Evolutionary conservation across 2,329 filamentous ascomycete genomes (phyloP), one percentile per base, ranked within the genome.

Genomic region (Samsoniella hepiali): DNA sequence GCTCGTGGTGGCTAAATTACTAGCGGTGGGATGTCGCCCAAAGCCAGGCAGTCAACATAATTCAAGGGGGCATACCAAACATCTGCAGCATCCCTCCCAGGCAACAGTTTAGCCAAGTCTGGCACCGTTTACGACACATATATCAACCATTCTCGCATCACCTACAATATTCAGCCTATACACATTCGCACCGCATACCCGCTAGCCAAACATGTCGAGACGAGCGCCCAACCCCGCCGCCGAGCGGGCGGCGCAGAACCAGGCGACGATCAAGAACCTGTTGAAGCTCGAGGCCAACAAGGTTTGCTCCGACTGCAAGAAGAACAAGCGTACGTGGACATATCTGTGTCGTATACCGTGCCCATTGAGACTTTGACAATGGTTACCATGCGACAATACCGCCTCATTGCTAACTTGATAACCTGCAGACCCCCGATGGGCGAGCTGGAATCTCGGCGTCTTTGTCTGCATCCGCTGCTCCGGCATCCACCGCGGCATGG

Each of bases 381-480:
- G 11, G 6, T 40, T 13, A 42, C 53, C 38, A 45, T 36, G 17
- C 22, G 22, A 22, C 22, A 53, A 22, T 49, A 64, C 29, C 17
- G 7, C 42, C 17, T 11, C 53, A 50, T 60, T 40, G 10, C 49
- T 53, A 44, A 51, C 38, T 36, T 50, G 45, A 47, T 22, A 22
- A 22, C 22, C 22, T 22, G 22, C 74, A 96, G 92, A 97, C 80
- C 95, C 95, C 65, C 87, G 95, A 90, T 99, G 95, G 95, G 95
- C 95, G 38, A 97, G 93, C 74, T 99, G 95, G 95, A 99, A 99
- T 76, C 80, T 99, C 62, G 95, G 95, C 71, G 88, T 99, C 73
- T 99, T 99, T 75, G 83, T 99, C 73, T 99, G 95, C 82, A 99
- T 99, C 75, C 90, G 93, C 74, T 99, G 95, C 79, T 99, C 95